A percentile compares a stretch with the other conserved stretches of the same genome.
These are phyloP conservation scores for Clonostachys solani DNA, from an alignment of 2,329 filamentous ascomycete species.

Conservation along the genomic window DNA sequence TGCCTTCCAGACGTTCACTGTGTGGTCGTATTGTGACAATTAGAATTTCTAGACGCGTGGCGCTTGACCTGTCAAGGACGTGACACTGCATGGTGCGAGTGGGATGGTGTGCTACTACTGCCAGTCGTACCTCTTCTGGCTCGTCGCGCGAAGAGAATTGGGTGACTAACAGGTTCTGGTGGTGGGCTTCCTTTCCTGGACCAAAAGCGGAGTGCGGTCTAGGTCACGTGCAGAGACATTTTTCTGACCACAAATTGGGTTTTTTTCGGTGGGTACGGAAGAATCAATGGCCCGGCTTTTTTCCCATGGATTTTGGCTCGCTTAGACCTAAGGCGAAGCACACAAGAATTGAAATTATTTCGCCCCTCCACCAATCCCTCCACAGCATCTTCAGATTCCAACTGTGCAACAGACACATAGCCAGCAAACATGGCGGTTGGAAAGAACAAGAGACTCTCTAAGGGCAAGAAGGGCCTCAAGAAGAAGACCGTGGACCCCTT, in stretches of 20 bases:
- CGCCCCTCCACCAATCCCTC: constrained; percentile 32
- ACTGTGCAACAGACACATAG: constrained; percentile 35
- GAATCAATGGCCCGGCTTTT: constrained; percentile 17
- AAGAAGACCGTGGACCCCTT: constrained; percentile 98
- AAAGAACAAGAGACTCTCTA: constrained; percentile 99
- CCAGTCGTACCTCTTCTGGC: too few relatives aligned
- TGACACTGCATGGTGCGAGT: too few relatives aligned
- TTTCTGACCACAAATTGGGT: neutral
- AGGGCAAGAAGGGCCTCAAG: constrained; percentile 99
- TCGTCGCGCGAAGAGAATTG: too few relatives aligned
- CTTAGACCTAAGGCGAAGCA: constrained; percentile 32
- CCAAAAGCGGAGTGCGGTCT: neutral
- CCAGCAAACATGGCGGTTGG: constrained; percentile 57
- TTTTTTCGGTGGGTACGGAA: constrained; percentile 13
- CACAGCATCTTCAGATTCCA: constrained; percentile 23
- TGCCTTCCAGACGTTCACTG: too few relatives aligned
- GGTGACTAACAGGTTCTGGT: too few relatives aligned
- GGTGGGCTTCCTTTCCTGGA: too few relatives aligned
- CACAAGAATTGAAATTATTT: constrained; percentile 35
- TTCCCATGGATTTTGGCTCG: constrained; percentile 15
- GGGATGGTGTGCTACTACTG: too few relatives aligned
- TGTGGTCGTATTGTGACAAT: too few relatives aligned
- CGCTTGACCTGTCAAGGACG: too few relatives aligned
- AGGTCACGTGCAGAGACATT: constrained; percentile 11
- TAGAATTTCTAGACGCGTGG: too few relatives aligned